Conservation (phyloP, 2,329 filamentous ascomycete species). For the Didymella segeticola region DNA sequence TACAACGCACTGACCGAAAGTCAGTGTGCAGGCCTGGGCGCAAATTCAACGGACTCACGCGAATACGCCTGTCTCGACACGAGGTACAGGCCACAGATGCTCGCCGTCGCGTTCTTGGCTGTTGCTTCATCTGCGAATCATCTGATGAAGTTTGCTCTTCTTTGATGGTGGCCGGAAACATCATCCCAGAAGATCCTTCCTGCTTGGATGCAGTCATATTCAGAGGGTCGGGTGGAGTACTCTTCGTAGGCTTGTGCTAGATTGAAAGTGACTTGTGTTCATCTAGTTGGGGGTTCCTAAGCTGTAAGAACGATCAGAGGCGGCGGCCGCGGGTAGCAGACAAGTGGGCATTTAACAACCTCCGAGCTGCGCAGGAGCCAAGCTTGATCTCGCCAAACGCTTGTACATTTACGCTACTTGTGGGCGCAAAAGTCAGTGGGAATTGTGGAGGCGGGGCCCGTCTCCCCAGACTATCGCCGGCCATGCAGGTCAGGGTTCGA, state of each 20-base stretch:
- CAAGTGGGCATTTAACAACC: slow-evolving; percentile 7
- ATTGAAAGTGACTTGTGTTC: neutral
- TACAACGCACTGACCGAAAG: slow-evolving; percentile 57
- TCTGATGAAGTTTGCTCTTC: slow-evolving; percentile 15
- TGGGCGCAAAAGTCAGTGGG: slow-evolving; percentile 12
- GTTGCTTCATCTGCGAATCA: slow-evolving; percentile 21
- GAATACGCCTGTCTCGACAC: slow-evolving; percentile 56
- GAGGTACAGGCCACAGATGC: slow-evolving; percentile 64
- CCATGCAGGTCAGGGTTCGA: slow-evolving; percentile 7
- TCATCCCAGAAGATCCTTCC: neutral
- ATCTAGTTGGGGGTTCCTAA: neutral
- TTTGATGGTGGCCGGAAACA: neutral
- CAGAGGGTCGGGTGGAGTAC: neutral
- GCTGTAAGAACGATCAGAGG: neutral
- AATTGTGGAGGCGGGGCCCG: slow-evolving; percentile 13
- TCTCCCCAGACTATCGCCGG: neutral
- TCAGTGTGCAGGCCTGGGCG: slow-evolving; percentile 30
- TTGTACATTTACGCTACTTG: slow-evolving; percentile 5
- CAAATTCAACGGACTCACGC: slow-evolving; percentile 36
- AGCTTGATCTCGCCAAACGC: slow-evolving; percentile 8
- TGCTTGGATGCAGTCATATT: neutral
- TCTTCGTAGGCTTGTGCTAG: neutral
- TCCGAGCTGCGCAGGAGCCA: slow-evolving; percentile 10
- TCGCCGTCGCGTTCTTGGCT: slow-evolving; percentile 46
- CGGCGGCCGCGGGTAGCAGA: neutral